Percentiles rank a stretch among this genome's conserved stretches.
These are phyloP conservation scores for Neurospora sp. DNA, from an alignment of 495 filamentous ascomycete genomes.

Conservation along the genomic window DNA sequence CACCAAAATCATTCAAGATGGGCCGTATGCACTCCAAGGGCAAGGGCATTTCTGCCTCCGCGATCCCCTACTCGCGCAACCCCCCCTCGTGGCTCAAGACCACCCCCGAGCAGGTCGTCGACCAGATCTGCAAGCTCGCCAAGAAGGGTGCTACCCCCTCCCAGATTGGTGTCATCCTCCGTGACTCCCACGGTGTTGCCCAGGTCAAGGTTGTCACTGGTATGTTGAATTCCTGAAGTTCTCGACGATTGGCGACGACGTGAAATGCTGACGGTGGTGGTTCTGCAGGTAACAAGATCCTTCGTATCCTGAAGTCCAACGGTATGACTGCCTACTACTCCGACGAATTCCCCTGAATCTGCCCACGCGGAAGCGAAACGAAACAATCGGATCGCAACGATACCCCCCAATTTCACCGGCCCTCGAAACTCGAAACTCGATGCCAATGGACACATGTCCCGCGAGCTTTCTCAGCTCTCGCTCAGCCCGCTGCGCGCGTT, in stretches of 20 bases:
- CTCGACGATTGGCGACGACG: slow-evolving; percentile 1
- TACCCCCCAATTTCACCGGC: background rate
- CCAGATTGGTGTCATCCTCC: slow-evolving; percentile 96
- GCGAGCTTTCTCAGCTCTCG: background rate
- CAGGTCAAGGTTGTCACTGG: slow-evolving; percentile 95
- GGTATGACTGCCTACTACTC: slow-evolving; percentile 17
- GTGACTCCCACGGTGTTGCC: slow-evolving; percentile 93
- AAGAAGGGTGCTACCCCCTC: slow-evolving; percentile 95
- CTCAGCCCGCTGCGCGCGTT: background rate
- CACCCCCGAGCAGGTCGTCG: slow-evolving; percentile 79
- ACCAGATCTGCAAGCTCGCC: slow-evolving; percentile 98
- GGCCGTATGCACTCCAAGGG: slow-evolving; percentile 98
- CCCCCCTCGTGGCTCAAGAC: slow-evolving; percentile 89
- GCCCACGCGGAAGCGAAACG: slow-evolving; percentile 4
- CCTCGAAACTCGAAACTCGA: background rate
- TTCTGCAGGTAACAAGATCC: slow-evolving; percentile 88
- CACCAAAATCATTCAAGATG: slow-evolving; percentile 54
- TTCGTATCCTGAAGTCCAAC: slow-evolving; percentile 89
- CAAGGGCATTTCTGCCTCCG: slow-evolving; percentile 94
- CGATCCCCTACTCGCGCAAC: slow-evolving; percentile 91
- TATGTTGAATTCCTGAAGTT: slow-evolving; percentile 36
- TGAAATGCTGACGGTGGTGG: slow-evolving; percentile 9
- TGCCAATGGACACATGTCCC: background rate
- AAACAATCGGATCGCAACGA: background rate
- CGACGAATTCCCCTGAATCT: slow-evolving; percentile 4